Conservation (phyloP, 2,329 filamentous ascomycete species). For the Furcasterigmium sp. region DNA sequence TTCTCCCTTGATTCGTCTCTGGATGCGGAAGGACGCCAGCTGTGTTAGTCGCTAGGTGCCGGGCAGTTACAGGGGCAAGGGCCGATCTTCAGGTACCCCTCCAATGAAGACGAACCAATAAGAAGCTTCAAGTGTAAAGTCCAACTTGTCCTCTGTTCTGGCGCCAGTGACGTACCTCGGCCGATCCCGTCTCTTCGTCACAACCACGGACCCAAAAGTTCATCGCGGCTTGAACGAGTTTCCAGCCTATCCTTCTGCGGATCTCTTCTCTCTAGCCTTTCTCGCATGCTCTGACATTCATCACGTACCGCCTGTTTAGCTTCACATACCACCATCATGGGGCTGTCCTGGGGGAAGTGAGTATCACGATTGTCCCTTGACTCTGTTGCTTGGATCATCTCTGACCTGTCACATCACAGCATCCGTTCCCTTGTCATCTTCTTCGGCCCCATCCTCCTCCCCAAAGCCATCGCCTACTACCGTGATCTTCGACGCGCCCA, state of each 20-base stretch:
- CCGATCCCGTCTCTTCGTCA: not conserved
- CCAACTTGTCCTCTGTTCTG: not conserved
- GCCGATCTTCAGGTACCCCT: too few species aligned
- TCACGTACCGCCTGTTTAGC: too few species aligned
- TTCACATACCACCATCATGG: conserved; percentile 6
- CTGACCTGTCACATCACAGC: conserved; percentile 21
- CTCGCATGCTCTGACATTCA: too few species aligned
- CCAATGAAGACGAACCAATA: not conserved
- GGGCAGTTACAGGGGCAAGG: too few species aligned
- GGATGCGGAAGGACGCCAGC: too few species aligned
- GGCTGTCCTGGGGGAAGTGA: conserved; percentile 16
- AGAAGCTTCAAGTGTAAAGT: not conserved
- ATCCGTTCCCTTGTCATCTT: conserved; percentile 53
- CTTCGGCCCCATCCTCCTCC: conserved; percentile 68
- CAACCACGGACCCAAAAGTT: too few species aligned
- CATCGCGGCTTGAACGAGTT: too few species aligned
- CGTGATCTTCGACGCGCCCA: conserved; percentile 45
- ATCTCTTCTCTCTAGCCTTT: too few species aligned
- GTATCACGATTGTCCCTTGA: conserved; percentile 1
- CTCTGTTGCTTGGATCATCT: not conserved
- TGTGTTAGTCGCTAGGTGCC: too few species aligned
- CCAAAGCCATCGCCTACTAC: conserved; percentile 61
- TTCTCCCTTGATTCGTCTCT: too few species aligned
- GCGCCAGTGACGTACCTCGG: not conserved
- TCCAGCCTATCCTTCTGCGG: too few species aligned